Evolutionary conservation across 768 basidiomycete species (phyloP), one percentile per base, ranked within the genome.

Genomic region (Gelatoporia subvermispora): DNA sequence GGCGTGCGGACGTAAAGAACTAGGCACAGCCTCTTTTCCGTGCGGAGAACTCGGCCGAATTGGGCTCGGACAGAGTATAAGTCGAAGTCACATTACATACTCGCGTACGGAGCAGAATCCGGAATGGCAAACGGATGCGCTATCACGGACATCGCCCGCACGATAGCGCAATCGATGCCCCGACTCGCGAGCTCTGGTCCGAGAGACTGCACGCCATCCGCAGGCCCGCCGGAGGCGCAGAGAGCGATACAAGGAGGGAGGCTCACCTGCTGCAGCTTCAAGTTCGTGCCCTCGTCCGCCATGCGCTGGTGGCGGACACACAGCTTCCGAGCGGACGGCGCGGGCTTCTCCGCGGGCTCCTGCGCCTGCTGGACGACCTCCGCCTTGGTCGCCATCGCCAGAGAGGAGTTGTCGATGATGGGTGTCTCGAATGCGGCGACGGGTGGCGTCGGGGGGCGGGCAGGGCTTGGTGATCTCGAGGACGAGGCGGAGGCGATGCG

Each of bases 271-370:
- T 97, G 95, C 7, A 98, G 76, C 71, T 86, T 93, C 51, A 90
- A 71, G 65, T 89, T 96, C 20, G 88, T 93, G 13, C 91, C 91
- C 68, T 95, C 84, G 71, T 98, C 93, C 4, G 95, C 95, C 84
- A 95, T 98, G 41, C 94, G 78, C 70, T 94, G 90, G 68, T 98
- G 95, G 25, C 94, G 71, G 4, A 93, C 84, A 63, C 94, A 97
- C 16, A 96, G 77, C 69, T 92, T 95, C 41, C 89, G 72, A 13
- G 78, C 74, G 2, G 76, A 66, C 0, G 68, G 62, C 13, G 65
- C 64, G 2, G 65, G 52, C 8, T 58, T 35, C 10, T 37, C 44
- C 31, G 46, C 23, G 15, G 39, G 16, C 16, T 18, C 35, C 37
- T 48, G 36, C 31, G 9, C 15, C 18, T n/a, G 42, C 22, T 18